Percentiles rank a stretch among this genome's conserved stretches.
Evolutionary conservation across 2,329 filamentous ascomycete species (phyloP).

Genomic region (Xylariales sp.): DNA sequence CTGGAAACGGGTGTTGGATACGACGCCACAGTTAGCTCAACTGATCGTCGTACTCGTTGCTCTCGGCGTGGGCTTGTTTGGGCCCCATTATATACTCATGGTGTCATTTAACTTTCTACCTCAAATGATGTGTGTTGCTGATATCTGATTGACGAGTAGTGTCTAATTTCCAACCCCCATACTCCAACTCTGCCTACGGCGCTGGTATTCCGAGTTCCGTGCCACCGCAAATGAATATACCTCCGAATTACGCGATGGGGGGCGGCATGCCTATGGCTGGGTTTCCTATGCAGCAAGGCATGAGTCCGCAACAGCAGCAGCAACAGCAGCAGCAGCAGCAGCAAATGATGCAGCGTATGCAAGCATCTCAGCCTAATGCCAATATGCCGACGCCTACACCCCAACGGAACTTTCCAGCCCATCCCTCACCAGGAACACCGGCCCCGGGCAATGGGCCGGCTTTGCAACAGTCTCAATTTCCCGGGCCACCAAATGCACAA

Average conservation of each 20-base stretch:
- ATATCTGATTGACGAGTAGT: constrained; percentile 56
- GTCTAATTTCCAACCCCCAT: constrained; percentile 67
- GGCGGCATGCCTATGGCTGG: constrained; percentile 62
- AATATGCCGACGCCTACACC: constrained; percentile 53
- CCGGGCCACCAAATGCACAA: constrained; percentile 50
- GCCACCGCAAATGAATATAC: constrained; percentile 60
- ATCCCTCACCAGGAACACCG: constrained; percentile 52
- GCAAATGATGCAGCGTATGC: constrained; percentile 60
- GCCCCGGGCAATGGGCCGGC: constrained; percentile 53
- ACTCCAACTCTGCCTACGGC: constrained; percentile 67
- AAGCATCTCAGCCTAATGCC: constrained; percentile 51
- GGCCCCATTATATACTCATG: constrained; percentile 18
- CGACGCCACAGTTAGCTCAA: constrained; percentile 24
- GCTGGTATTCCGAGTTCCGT: constrained; percentile 62
- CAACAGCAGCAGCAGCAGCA: constrained; percentile 53
- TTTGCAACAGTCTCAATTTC: constrained; percentile 50
- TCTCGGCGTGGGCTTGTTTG: constrained; percentile 15
- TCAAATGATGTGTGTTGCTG: constrained; percentile 40
- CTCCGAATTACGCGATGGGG: constrained; percentile 68
- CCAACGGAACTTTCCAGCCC: constrained; percentile 53
- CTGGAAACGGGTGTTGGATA: constrained; percentile 32
- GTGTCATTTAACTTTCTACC: constrained; percentile 34
- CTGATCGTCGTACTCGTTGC: constrained; percentile 11
- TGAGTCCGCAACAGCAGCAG: constrained; percentile 59
- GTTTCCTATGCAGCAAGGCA: constrained; percentile 66